Percentiles rank a stretch among this genome's conserved stretches.
These are phyloP conservation scores for Botrytis deweyae DNA, from an alignment of 2,329 filamentous ascomycete genomes.

Conservation along the genomic window DNA sequence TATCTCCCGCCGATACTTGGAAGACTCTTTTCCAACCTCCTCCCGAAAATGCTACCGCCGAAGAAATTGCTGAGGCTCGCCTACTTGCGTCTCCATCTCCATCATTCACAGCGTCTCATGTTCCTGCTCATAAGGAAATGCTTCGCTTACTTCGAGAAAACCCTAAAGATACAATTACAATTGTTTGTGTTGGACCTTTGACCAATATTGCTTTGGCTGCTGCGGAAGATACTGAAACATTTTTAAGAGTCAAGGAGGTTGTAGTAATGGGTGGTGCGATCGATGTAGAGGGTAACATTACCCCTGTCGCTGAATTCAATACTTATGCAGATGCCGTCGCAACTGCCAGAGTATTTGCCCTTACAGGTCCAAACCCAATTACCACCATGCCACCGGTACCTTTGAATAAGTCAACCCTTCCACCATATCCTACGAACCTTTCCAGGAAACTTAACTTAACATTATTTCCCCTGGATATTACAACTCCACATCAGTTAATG, in stretches of 20 bases:
- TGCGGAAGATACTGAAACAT: constrained; percentile 82
- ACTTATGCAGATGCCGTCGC: constrained; percentile 83
- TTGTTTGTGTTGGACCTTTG: constrained; percentile 84
- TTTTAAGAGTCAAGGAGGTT: constrained; percentile 84
- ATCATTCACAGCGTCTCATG: constrained; percentile 74
- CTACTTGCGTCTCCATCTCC: constrained; percentile 40
- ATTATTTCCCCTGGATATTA: constrained; percentile 76
- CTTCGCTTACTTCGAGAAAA: constrained; percentile 81
- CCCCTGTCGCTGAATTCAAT: constrained; percentile 91
- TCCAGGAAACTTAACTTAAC: constrained; percentile 64
- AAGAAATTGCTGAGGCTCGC: constrained; percentile 39
- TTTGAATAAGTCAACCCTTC: constrained; percentile 50
- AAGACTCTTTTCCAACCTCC: constrained; percentile 60
- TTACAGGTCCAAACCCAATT: constrained; percentile 70
- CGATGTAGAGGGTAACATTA: constrained; percentile 75
- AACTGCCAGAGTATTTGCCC: constrained; percentile 71
- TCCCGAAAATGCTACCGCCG: constrained; percentile 49
- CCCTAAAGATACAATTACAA: constrained; percentile 79
- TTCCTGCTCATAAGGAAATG: constrained; percentile 79
- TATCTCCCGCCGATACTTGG: constrained; percentile 74
- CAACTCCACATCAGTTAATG: constrained; percentile 65
- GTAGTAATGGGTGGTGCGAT: constrained; percentile 95
- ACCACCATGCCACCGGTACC: constrained; percentile 77
- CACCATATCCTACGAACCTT: constrained; percentile 63
- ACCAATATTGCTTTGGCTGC: constrained; percentile 93